Evolutionary conservation across 2,329 filamentous ascomycete genomes (phyloP).

Genomic region (Harringtonia lauricola): DNA sequence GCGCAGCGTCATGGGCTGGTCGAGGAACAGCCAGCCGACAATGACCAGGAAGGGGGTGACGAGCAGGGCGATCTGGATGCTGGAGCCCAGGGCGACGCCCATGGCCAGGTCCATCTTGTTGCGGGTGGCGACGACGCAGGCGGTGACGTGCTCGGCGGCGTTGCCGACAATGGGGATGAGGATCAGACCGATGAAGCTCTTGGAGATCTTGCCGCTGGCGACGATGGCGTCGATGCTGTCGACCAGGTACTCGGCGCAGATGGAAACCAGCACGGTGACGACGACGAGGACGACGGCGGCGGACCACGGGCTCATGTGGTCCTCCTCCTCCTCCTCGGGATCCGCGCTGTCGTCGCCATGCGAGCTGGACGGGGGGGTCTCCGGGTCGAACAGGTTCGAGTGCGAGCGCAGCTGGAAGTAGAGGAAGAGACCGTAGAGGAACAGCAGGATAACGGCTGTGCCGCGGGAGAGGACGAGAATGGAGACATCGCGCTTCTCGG

Average conservation of each 20-base stretch:
- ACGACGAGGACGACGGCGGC: slow-evolving; percentile 56
- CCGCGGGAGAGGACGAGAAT: slow-evolving; percentile 65
- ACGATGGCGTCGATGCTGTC: slow-evolving; percentile 61
- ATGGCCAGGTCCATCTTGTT: slow-evolving; percentile 70
- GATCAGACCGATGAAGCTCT: slow-evolving; percentile 71
- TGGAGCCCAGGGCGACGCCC: slow-evolving; percentile 71
- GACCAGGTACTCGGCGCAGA: slow-evolving; percentile 74
- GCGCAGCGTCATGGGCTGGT: slow-evolving; percentile 62
- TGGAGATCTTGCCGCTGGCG: slow-evolving; percentile 44
- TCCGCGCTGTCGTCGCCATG: slow-evolving; percentile 27
- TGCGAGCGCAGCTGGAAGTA: slow-evolving; percentile 71
- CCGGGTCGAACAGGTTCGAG: slow-evolving; percentile 56
- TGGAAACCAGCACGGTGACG: slow-evolving; percentile 60
- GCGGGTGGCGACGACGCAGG: slow-evolving; percentile 66
- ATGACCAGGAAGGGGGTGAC: slow-evolving; percentile 74
- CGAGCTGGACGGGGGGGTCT: slow-evolving; percentile 23
- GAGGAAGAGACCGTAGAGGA: slow-evolving; percentile 67
- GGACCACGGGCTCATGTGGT: slow-evolving; percentile 50
- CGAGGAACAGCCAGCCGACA: slow-evolving; percentile 66
- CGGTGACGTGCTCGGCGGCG: slow-evolving; percentile 72
- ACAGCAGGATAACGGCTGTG: slow-evolving; percentile 62
- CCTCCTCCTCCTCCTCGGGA: slow-evolving; percentile 29
- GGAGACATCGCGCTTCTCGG: slow-evolving; percentile 35
- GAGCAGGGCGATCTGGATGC: slow-evolving; percentile 72
- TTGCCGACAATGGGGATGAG: slow-evolving; percentile 77